Evolutionary conservation across 495 filamentous ascomycete species (phyloP).

Genomic region (Daldinia loculata): DNA sequence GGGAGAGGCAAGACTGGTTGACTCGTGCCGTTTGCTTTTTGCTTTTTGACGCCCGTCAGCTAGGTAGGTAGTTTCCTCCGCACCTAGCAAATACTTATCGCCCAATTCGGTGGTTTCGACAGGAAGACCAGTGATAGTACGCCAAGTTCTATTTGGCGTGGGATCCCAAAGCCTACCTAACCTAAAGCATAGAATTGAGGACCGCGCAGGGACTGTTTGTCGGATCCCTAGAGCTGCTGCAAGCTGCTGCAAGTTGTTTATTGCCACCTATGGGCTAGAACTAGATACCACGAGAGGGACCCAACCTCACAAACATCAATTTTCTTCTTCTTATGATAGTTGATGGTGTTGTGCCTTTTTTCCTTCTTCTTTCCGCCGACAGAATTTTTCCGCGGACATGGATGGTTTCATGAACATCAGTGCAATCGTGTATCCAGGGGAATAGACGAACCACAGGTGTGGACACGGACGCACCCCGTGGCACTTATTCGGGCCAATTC

Average conservation of each 20-base stretch:
- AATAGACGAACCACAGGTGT: slow-evolving; percentile 38
- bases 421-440: slow-evolving; percentile 35
- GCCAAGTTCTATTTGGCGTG: slow-evolving; percentile 38
- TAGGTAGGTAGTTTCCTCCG: slow-evolving; percentile 22
- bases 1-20: slow-evolving; percentile 11
- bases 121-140: slow-evolving; percentile 30
- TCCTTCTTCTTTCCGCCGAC: slow-evolving; percentile 11
- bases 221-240: slow-evolving; percentile 16
- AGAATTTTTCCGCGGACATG: slow-evolving; percentile 28
- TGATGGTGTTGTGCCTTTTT: slow-evolving; percentile 22
- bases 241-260: not conserved
- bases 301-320: slow-evolving; percentile 5
- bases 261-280: not conserved
- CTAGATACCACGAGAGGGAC: slow-evolving; percentile 15
- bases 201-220: slow-evolving; percentile 22
- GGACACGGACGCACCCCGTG: slow-evolving; percentile 39
- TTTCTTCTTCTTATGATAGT: slow-evolving; percentile 19
- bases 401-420: slow-evolving; percentile 26
- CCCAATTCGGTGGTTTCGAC: slow-evolving; percentile 17
- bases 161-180: slow-evolving; percentile 35
- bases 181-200: slow-evolving; percentile 34
- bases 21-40: slow-evolving; percentile 11
- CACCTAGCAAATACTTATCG: slow-evolving; percentile 18
- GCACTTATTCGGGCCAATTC: slow-evolving; percentile 43
- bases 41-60: slow-evolving; percentile 20